These are phyloP conservation scores for Phanerochaete carnosa DNA, from an alignment of 768 basidiomycete genomes.

Conservation along the genomic window DNA sequence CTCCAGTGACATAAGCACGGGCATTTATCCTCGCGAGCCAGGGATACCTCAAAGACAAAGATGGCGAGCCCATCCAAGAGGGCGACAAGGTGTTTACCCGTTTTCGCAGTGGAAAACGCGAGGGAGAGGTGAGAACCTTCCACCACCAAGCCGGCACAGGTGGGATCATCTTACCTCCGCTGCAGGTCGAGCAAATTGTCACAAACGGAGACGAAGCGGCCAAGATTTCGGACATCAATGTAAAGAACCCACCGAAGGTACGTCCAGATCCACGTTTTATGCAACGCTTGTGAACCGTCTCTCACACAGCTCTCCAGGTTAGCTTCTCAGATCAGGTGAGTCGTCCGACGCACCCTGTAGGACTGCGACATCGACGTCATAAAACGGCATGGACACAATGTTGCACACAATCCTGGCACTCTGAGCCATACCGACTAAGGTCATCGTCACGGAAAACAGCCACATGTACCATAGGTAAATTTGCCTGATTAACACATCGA, in stretches of 20 bases:
- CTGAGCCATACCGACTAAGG: constrained; percentile 21
- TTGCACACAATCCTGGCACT: neutral
- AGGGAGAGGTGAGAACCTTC: neutral
- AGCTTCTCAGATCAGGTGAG: constrained; percentile 3
- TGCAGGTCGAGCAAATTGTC: constrained; percentile 1
- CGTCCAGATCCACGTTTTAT: neutral
- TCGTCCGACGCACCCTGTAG: too few relatives aligned
- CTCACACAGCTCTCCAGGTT: neutral
- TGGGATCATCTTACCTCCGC: neutral
- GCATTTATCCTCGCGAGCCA: neutral
- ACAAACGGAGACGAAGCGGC: neutral
- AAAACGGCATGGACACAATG: neutral
- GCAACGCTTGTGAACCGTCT: neutral
- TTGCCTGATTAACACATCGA: too few relatives aligned
- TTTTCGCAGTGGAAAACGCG: constrained; percentile 6
- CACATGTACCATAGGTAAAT: neutral
- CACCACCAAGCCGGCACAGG: neutral
- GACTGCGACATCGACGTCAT: too few relatives aligned
- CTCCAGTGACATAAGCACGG: neutral
- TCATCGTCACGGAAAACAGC: neutral
- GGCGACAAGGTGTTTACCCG: constrained; percentile 5
- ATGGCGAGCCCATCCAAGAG: neutral
- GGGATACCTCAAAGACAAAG: neutral
- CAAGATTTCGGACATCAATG: neutral
- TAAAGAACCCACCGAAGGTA: constrained; percentile 11